Evolutionary conservation across 2,329 filamentous ascomycete genomes (phyloP), one percentile per base, ranked within the genome.

Genomic region (Cercospora sp.): DNA sequence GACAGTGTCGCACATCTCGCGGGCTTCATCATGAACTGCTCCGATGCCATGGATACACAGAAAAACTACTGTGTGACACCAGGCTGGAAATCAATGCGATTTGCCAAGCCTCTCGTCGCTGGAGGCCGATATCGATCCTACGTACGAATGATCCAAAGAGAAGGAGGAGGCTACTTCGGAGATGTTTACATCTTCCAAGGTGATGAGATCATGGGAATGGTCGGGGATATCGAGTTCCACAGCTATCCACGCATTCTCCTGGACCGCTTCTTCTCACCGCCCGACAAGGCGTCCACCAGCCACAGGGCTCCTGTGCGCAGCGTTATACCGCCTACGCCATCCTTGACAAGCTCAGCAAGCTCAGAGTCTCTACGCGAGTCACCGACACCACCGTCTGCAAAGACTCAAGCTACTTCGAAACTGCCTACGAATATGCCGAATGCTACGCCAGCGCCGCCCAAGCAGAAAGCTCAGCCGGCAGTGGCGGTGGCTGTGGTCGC

Each of bases 191-290:
- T 75, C 59, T 45, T 75, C 53, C 67, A 64, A 30, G 63, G 72
- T 7, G 60, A 57, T 31, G 67, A 31, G 13, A 69, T 75, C 28
- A 60, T 73, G 5, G 74, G 69, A 1, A 65, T 72, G 53, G 67
- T 74, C 18, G 67, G 67, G 5, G 72, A 65, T 10, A 70, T 75
- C 71, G 87, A 87, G 78, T 90, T 90, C 81, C 86, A 87, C 75
- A 83, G 86, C 70, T 89, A 90, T 63, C 88, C 89, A 42, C 87
- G 89, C 72, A 86, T 86, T 71, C 82, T 89, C 23, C 82, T 91
- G 68, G 89, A 90, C 80, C 84, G 88, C 72, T 85, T 91, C 77
- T 80, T 91, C 77, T 80, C 91, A 68, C 89, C 89, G 63, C 88
- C 88, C 1, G 86, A 86, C 68, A 81, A 75, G 88, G 26, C 13